phyloP scores from a whole-genome alignment of 2,329 filamentous ascomycete genomes.

The Penicillium janthinellum region DNA sequence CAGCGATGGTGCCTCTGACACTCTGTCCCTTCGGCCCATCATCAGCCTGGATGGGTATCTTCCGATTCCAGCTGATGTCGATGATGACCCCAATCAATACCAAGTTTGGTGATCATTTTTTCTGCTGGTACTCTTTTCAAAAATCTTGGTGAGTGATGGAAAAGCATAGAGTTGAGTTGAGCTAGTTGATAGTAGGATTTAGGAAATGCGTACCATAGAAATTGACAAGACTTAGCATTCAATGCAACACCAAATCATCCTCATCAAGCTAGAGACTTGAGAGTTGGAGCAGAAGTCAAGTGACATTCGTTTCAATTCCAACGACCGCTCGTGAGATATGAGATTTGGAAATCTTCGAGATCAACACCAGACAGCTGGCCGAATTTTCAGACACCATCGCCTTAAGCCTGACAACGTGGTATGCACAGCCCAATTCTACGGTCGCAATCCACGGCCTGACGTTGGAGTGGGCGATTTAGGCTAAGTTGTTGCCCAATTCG shows the following conservation, averaged over 20 bases:
- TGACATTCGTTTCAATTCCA: too few species aligned
- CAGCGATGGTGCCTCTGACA: background rate
- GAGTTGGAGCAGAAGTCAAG: too few species aligned
- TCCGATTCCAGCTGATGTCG: background rate
- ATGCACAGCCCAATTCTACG: background rate
- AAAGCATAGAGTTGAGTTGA: background rate
- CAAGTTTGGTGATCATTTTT: background rate
- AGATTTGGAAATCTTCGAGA: background rate
- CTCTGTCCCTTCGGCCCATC: slow-evolving; percentile 9
- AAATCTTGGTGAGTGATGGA: background rate
- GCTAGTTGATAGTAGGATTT: background rate
- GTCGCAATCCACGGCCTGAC: background rate
- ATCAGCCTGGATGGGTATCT: slow-evolving; percentile 1
- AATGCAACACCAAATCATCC: background rate
- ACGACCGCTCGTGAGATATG: too few species aligned
- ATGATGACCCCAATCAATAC: background rate
- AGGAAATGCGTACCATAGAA: too few species aligned
- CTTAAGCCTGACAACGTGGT: background rate
- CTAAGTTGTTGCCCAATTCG: background rate
- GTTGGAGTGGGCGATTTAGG: background rate
- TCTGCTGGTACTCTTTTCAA: too few species aligned
- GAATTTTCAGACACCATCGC: background rate
- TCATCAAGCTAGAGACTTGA: background rate
- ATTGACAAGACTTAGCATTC: background rate
- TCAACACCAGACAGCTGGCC: background rate